These are phyloP conservation scores for Chaetomiaceae sp. DNA, from an alignment of 2,329 filamentous ascomycete genomes.

Conservation along the genomic window DNA sequence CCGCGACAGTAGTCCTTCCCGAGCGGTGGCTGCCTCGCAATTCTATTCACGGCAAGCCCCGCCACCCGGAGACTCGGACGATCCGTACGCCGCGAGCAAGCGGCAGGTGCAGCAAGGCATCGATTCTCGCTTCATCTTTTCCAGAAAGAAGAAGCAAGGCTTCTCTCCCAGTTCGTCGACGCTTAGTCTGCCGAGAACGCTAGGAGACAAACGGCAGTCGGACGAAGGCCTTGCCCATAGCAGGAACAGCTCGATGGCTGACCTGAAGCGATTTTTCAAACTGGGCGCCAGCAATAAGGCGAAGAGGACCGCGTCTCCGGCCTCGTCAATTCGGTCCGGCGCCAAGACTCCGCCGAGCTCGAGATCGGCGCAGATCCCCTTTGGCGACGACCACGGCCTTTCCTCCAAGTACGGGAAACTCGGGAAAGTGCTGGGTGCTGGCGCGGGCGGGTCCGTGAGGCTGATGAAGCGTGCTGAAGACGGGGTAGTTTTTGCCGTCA, in stretches of 20 bases:
- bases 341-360: constrained; percentile 45
- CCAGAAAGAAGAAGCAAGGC: constrained; percentile 63
- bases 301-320: constrained; percentile 63
- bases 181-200: constrained; percentile 44
- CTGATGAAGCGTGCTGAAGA: constrained; percentile 92
- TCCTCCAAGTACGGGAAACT: constrained; percentile 93
- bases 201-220: constrained; percentile 48
- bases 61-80: constrained; percentile 72
- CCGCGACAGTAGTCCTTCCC: constrained; percentile 61
- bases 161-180: constrained; percentile 54
- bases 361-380: constrained; percentile 67
- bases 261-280: constrained; percentile 95
- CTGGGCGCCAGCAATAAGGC: constrained; percentile 66
- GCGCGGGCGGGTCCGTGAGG: constrained; percentile 89
- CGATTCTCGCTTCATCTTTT: constrained; percentile 81
- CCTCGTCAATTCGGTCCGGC: constrained; percentile 49
- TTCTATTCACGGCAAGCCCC: constrained; percentile 72
- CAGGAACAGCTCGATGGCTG: constrained; percentile 79
- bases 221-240: constrained; percentile 46
- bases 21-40: constrained; percentile 56
- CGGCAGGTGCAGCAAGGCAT: constrained; percentile 65
- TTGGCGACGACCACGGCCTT: constrained; percentile 88
- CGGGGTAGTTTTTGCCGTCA: constrained; percentile 91
- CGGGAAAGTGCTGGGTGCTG: constrained; percentile 87
- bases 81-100: constrained; percentile 81